Percentiles rank a stretch among this genome's conserved stretches.
Evolutionary conservation across 2,329 filamentous ascomycete species (phyloP).

Genomic region (Nemania diffusa): DNA sequence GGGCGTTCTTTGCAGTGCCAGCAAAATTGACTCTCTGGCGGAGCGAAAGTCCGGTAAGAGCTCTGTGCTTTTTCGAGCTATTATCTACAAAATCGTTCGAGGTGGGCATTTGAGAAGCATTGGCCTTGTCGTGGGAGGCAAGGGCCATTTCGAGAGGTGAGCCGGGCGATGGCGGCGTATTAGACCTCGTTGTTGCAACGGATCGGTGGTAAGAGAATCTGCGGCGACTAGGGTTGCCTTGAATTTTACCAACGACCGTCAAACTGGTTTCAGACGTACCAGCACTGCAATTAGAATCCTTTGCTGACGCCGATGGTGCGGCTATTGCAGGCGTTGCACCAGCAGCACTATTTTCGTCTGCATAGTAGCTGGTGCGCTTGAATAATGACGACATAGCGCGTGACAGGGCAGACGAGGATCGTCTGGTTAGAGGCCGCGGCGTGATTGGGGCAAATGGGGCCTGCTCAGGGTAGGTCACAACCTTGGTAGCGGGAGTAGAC

Average conservation of each 20-base stretch:
- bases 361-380: constrained; percentile 44
- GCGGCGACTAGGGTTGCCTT: constrained; percentile 40
- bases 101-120: constrained; percentile 51
- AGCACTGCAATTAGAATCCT: constrained; percentile 42
- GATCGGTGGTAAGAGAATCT: constrained; percentile 50
- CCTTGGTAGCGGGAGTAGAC: constrained; percentile 30
- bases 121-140: constrained; percentile 39
- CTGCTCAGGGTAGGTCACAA: constrained; percentile 34
- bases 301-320: constrained; percentile 39
- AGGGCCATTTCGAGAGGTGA: constrained; percentile 45
- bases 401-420: constrained; percentile 42
- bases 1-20: constrained; percentile 42
- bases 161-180: constrained; percentile 50
- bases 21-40: constrained; percentile 61
- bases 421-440: constrained; percentile 37
- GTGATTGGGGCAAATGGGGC: constrained; percentile 32
- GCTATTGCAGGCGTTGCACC: background rate
- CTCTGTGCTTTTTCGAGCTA: constrained; percentile 62
- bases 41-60: constrained; percentile 62
- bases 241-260: constrained; percentile 39
- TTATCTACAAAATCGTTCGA: constrained; percentile 58
- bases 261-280: constrained; percentile 42
- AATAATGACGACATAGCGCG: constrained; percentile 45
- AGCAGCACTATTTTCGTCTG: constrained; percentile 40
- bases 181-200: constrained; percentile 46